phyloP scores from a whole-genome alignment of 352 stramenopile genomes.

The Phytophthora lateralis region DNA sequence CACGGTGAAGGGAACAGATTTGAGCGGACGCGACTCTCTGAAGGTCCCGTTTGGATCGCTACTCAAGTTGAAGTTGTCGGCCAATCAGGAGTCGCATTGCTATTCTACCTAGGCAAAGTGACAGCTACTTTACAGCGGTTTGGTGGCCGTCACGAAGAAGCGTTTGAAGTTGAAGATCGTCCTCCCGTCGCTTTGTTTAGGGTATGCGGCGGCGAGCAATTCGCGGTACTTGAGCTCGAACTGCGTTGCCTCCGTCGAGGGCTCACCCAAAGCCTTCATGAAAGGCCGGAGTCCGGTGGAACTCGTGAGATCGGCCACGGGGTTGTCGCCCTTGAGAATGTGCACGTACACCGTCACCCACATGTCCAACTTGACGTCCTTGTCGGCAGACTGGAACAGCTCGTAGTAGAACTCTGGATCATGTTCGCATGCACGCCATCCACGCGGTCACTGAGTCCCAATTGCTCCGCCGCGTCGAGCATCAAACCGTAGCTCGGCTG shows the following conservation, averaged over 20 bases:
- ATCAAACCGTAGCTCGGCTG: constrained; percentile 68
- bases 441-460: constrained; percentile 42
- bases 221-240: constrained; percentile 66
- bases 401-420: constrained; percentile 72
- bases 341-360: constrained; percentile 67
- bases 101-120: too few relatives aligned
- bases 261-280: constrained; percentile 51
- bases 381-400: constrained; percentile 40
- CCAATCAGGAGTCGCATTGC: constrained; percentile 6
- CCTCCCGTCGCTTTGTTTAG: constrained; percentile 50
- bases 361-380: constrained; percentile 45
- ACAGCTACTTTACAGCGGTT: not conserved
- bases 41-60: constrained; percentile 19
- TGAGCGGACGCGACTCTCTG: constrained; percentile 18
- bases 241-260: constrained; percentile 16
- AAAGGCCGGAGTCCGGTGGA: constrained; percentile 66
- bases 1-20: not conserved
- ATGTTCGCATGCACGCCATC: constrained; percentile 55
- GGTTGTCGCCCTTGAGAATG: constrained; percentile 56
- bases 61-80: constrained; percentile 25
- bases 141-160: constrained; percentile 45
- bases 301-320: constrained; percentile 67
- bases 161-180: constrained; percentile 70
- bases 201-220: constrained; percentile 55
- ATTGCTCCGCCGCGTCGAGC: constrained; percentile 42